phyloP scores from a whole-genome alignment of 176 grass and related monocot species.

The Rhynchospora breviuscula region DNA sequence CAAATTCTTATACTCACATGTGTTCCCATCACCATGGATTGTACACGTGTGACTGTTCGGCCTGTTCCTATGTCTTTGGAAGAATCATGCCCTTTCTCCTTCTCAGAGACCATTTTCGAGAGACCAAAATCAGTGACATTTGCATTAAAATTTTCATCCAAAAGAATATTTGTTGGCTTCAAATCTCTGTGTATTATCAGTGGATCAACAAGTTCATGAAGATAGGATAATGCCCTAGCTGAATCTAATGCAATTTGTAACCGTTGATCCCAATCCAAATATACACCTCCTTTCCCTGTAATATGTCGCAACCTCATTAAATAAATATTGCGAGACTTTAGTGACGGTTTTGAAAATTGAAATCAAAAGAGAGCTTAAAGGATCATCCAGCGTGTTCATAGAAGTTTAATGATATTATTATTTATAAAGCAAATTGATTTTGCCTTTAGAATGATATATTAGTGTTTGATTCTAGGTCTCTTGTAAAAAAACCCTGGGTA shows the following conservation, averaged over 20 bases:
- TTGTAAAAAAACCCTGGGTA: too few species aligned
- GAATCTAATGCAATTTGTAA: slow-evolving; percentile 51
- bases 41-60: slow-evolving; percentile 44
- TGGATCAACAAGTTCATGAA: slow-evolving; percentile 72
- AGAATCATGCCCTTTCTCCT: slow-evolving; percentile 37
- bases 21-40: too few species aligned
- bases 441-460: too few species aligned
- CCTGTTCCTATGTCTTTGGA: slow-evolving; percentile 74
- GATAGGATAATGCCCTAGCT: slow-evolving; percentile 60
- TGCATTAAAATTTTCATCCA: slow-evolving; percentile 60
- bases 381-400: too few species aligned
- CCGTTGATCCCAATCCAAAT: slow-evolving; percentile 66
- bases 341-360: too few species aligned
- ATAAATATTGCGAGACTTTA: too few species aligned
- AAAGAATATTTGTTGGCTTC: slow-evolving; percentile 67
- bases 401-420: too few species aligned
- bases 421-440: too few species aligned
- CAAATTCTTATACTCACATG: too few species aligned
- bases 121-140: slow-evolving; percentile 72
- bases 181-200: slow-evolving; percentile 64
- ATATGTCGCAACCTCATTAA: slow-evolving; percentile 8
- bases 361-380: neutral
- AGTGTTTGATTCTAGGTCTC: too few species aligned
- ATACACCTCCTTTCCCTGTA: slow-evolving; percentile 35
- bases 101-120: slow-evolving; percentile 52